Conservation (phyloP, 345 rosid genomes). For the Acer saccharum region DNA sequence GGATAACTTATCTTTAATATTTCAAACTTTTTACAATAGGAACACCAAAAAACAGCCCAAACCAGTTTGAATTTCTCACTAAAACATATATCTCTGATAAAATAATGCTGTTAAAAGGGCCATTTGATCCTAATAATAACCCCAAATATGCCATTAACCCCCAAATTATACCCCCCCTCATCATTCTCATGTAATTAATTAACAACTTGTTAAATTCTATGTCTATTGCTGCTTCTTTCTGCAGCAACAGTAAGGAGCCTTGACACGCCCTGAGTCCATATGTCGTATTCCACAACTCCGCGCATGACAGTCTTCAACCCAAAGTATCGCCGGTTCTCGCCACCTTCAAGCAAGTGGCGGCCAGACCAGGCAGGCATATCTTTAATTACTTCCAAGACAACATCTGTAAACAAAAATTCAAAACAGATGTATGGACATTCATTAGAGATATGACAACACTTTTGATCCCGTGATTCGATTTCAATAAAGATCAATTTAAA, state of each 20-base stretch:
- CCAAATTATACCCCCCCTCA: background rate
- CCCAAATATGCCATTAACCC: constrained; percentile 3
- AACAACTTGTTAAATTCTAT: constrained; percentile 47
- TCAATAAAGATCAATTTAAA: constrained; percentile 22
- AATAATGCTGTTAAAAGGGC: constrained; percentile 8
- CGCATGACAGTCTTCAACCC: constrained; percentile 63
- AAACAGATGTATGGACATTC: constrained; percentile 20
- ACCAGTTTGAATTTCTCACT: background rate
- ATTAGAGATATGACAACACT: constrained; percentile 28
- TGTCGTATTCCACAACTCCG: constrained; percentile 75
- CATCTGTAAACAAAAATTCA: constrained; percentile 46
- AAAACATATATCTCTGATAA: background rate
- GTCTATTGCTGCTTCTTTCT: constrained; percentile 50
- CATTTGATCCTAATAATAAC: background rate
- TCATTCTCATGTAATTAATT: background rate
- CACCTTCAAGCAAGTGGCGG: constrained; percentile 82
- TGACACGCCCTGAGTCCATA: constrained; percentile 92
- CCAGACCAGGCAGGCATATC: constrained; percentile 89
- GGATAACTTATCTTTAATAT: constrained; percentile 23
- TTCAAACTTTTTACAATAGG: constrained; percentile 27
- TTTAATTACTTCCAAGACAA: constrained; percentile 69
- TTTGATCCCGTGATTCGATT: constrained; percentile 31
- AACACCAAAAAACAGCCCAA: constrained; percentile 24
- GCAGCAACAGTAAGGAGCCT: constrained; percentile 73
- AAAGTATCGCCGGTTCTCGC: constrained; percentile 76